Conservation (phyloP, 2,329 filamentous ascomycete species). For the Colletotrichum tamarilloi region DNA sequence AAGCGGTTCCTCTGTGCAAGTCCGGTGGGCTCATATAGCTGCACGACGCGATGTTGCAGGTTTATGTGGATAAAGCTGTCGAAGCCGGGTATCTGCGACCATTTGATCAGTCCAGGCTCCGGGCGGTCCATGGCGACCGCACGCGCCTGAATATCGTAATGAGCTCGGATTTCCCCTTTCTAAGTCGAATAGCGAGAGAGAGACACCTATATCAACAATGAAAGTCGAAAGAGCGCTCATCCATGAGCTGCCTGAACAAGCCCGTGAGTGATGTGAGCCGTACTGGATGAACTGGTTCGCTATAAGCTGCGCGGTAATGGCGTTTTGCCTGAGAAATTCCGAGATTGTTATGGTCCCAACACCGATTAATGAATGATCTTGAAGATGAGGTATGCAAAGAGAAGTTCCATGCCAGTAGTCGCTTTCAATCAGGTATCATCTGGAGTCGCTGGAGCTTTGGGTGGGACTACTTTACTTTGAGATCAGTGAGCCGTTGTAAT, state of each 20-base stretch:
- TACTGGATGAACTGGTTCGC: background rate
- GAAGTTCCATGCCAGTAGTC: background rate
- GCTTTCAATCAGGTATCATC: background rate
- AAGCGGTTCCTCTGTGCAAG: slow-evolving; percentile 67
- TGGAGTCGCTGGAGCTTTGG: slow-evolving; percentile 16
- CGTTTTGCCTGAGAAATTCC: background rate
- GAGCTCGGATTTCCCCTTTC: background rate
- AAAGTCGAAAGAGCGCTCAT: background rate
- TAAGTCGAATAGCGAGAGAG: background rate
- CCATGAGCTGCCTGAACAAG: background rate
- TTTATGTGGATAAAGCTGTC: slow-evolving; percentile 75
- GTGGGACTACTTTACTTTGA: slow-evolving; percentile 14
- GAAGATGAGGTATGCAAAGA: background rate
- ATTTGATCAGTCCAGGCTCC: slow-evolving; percentile 73
- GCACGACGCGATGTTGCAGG: slow-evolving; percentile 70
- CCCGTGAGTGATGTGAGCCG: background rate
- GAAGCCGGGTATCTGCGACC: slow-evolving; percentile 69
- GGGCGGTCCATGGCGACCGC: slow-evolving; percentile 63
- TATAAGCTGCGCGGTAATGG: background rate
- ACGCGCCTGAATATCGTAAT: slow-evolving; percentile 11
- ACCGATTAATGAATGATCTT: too few relatives aligned
- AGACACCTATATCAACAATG: background rate
- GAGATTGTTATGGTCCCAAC: background rate
- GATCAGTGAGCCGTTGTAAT: slow-evolving; percentile 28
- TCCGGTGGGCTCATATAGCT: slow-evolving; percentile 72